Base-by-base conservation (phyloP, 805 yeast species). In the Priceomyces medius region DNA sequence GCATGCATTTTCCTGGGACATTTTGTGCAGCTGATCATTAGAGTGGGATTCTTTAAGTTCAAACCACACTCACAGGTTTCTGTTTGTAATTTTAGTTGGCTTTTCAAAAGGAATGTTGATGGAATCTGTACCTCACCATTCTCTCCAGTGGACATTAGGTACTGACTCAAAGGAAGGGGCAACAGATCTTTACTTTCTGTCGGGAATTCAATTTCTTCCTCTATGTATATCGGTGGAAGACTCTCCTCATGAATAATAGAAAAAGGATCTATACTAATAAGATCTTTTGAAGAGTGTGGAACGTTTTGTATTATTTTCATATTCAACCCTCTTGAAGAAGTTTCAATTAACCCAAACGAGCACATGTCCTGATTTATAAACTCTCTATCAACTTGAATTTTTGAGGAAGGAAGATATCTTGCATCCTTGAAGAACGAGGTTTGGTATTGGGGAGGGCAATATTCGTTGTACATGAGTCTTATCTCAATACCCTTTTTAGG, bases 391-490 rank as follows among this genome's bases (percentile, higher is more conserved):
- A 65, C 40, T 38, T 50, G 60, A 3, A 72, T 48, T 1, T 63
- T 52, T 0, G 77, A 68, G 3, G 66, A 49, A 3, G 63, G 61
- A n/a, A 26, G n/a, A 10, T 10, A 6, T 5, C 14, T 12, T 5
- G 14, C 29, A 26, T 26, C 29, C 14, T 26, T 42, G 44, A 74
- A 71, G 19, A 71, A 63, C 8, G 63, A 59, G 1, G 83, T 81
- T 49, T 79, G 81, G 47, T 74, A 79, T 24, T 66, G 56, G 0
- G 41, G 37, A 2, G 82, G 80, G 27, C 77, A 70, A 3, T 37
- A 42, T 3, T 76, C 77, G 44, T 76, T 77, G 48, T 71, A 79
- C 44, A 76, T 38, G 37, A 80, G 55, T 43, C 78, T 65, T 68
- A 80, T 66, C 0, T 76, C 63, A 28, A 80, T 50, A 38, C 49